Evolutionary conservation across 768 basidiomycete genomes (phyloP), one percentile per base, ranked within the genome.

Genomic region (Mrakia gelida): DNA sequence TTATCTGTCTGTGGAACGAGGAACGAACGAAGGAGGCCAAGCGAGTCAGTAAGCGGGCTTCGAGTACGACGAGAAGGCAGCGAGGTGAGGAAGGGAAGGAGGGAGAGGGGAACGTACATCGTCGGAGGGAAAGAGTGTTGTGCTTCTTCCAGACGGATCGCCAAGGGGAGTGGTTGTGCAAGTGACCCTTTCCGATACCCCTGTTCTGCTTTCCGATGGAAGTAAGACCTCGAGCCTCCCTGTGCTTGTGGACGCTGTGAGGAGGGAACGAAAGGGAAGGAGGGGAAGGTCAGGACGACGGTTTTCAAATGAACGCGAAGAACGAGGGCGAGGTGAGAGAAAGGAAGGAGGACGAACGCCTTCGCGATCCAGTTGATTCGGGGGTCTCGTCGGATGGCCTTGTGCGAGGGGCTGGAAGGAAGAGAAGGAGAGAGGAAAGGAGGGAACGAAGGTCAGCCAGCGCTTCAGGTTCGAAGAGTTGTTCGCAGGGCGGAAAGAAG

Each of bases 281-380:
- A 28, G 28, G 11, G 9, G 28, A 59, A 59, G 28, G 59, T 59
- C 59, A 59, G 59, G n/a, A 59, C 59, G 59, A 26, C 26, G 28
- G n/a, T 59, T 15, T 59, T 26, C n/a, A n/a, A n/a, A n/a, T n/a
- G 59, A 21, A 45, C 15, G 45, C 49, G 45, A 52, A 52, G 49
- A 7, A 7, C 49, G 45, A 52, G 49, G 3, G 2, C 49, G 16
- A 52, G 49, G 15, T 26, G 56, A 13, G 56, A 56, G n/a, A n/a
- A 59, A 11, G 59, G n/a, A 59, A 28, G 28, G 9, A 13, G 59
- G 59, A 59, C 59, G 59, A 59, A 59, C 59, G 97, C 92, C 85
- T 95, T 95, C 84, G 89, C 87, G 87, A 99, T 99, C 97, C 96
- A 99, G 91, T 93, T 98, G 88, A 99, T 98, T 83, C 93, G 90